Conservation (phyloP, 768 basidiomycete genomes). For the Russula lepida region DNA sequence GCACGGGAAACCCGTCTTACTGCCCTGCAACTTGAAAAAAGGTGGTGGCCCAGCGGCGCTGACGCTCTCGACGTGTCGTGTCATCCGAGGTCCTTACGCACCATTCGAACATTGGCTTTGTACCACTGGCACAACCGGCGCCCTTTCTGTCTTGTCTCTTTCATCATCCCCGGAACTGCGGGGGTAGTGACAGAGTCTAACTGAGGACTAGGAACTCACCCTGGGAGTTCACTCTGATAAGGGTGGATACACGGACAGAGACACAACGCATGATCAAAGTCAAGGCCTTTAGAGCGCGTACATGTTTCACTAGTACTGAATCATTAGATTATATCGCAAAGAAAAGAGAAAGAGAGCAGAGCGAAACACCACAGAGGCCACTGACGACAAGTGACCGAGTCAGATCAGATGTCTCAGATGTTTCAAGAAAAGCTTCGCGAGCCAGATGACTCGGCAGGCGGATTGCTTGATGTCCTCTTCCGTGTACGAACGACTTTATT, state of each 20-base stretch:
- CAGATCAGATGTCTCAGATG: not conserved
- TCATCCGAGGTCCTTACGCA: no score
- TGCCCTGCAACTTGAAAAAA: no score
- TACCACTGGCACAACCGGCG: not conserved
- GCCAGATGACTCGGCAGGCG: not conserved
- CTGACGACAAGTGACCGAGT: not conserved
- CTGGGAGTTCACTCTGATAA: not conserved
- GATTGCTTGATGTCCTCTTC: conserved; percentile 30
- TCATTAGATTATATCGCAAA: conserved; percentile 13
- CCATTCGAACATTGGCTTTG: not conserved
- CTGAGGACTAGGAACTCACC: not conserved
- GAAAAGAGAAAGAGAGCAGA: not conserved
- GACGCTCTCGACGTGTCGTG: not conserved
- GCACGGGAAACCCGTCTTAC: not conserved
- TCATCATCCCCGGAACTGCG: not conserved
- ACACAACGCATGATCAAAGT: conserved; percentile 3
- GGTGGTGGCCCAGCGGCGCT: no score
- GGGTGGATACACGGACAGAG: not conserved
- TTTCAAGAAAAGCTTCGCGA: not conserved
- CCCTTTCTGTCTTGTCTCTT: not conserved
- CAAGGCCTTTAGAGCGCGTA: conserved; percentile 2
- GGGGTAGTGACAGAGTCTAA: not conserved
- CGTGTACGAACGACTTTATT: conserved; percentile 75
- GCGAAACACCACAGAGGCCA: conserved; percentile 10
- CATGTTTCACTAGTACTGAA: conserved; percentile 14